phyloP scores from a whole-genome alignment of 2,329 filamentous ascomycete species.

The Fusarium sp. region DNA sequence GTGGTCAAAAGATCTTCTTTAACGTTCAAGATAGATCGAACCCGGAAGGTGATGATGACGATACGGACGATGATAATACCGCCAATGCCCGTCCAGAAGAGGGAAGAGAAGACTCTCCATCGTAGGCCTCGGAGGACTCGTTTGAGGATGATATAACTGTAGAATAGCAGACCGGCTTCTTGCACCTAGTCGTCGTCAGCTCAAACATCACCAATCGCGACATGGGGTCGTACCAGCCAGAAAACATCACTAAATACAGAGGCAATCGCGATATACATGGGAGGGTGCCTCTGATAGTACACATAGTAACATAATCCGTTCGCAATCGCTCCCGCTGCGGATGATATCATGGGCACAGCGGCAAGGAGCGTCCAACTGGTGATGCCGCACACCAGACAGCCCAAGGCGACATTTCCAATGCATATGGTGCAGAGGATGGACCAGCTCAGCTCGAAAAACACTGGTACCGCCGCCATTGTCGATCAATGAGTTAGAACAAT shows the following conservation, averaged over 20 bases:
- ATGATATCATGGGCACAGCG: constrained; percentile 56
- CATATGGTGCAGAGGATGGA: constrained; percentile 59
- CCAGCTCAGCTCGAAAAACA: constrained; percentile 59
- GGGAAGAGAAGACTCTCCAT: constrained; percentile 60
- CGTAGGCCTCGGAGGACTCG: constrained; percentile 60
- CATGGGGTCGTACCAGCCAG: constrained; percentile 53
- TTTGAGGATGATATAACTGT: constrained; percentile 65
- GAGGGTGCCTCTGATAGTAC: constrained; percentile 51
- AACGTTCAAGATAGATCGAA: constrained; percentile 47
- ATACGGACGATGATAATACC: constrained; percentile 64
- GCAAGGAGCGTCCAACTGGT: constrained; percentile 54
- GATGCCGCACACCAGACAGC: constrained; percentile 55
- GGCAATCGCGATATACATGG: constrained; percentile 47
- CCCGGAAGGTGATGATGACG: constrained; percentile 52
- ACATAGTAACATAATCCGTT: constrained; percentile 59
- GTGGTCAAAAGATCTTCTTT: constrained; percentile 43
- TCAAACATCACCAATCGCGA: rapidly evolving
- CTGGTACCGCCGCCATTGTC: constrained; percentile 26
- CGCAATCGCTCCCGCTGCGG: constrained; percentile 55
- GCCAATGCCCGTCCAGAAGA: constrained; percentile 69
- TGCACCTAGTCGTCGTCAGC: constrained; percentile 51
- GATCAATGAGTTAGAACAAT: background rate
- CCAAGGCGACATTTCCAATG: constrained; percentile 55
- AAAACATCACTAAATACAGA: constrained; percentile 55
- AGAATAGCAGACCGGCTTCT: constrained; percentile 60